Evolutionary conservation across 805 yeast genomes (phyloP).

Genomic region (Teunomyces stri): DNA sequence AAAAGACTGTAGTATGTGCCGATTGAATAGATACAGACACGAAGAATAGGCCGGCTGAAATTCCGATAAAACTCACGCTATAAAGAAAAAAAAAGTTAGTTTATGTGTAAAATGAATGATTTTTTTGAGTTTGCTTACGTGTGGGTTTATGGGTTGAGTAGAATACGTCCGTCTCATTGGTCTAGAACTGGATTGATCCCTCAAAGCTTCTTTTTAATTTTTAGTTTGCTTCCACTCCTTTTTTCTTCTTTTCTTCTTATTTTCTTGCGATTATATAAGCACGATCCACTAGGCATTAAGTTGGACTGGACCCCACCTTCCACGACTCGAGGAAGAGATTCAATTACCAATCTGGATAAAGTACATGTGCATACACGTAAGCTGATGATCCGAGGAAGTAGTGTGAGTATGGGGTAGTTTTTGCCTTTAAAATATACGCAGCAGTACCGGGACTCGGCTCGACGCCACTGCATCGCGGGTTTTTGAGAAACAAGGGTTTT

Average conservation of each 20-base stretch:
- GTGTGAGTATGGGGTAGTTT: too few relatives aligned
- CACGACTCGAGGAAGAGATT: too few relatives aligned
- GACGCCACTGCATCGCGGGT: too few relatives aligned
- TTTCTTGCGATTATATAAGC: background rate
- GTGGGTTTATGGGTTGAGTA: conserved; percentile 7
- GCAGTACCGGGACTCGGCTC: too few relatives aligned
- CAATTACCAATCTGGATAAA: too few relatives aligned
- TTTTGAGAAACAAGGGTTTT: too few relatives aligned
- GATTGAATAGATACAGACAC: conserved; percentile 43
- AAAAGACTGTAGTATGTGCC: conserved; percentile 46
- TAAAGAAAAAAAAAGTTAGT: background rate
- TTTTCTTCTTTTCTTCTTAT: background rate
- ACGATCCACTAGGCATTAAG: too few relatives aligned
- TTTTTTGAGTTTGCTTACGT: conserved; percentile 4
- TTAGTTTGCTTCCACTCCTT: background rate
- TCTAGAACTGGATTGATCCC: background rate
- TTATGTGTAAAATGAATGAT: background rate
- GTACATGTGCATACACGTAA: too few relatives aligned
- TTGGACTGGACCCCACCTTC: too few relatives aligned
- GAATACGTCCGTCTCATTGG: background rate
- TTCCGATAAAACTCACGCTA: conserved; percentile 41
- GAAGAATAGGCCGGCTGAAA: conserved; percentile 46
- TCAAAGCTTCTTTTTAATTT: too few relatives aligned
- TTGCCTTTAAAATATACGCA: too few relatives aligned
- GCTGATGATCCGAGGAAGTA: too few relatives aligned